Conservation (phyloP, 225 moss, liverwort and hornwort species). For the Polytrichum commune region DNA sequence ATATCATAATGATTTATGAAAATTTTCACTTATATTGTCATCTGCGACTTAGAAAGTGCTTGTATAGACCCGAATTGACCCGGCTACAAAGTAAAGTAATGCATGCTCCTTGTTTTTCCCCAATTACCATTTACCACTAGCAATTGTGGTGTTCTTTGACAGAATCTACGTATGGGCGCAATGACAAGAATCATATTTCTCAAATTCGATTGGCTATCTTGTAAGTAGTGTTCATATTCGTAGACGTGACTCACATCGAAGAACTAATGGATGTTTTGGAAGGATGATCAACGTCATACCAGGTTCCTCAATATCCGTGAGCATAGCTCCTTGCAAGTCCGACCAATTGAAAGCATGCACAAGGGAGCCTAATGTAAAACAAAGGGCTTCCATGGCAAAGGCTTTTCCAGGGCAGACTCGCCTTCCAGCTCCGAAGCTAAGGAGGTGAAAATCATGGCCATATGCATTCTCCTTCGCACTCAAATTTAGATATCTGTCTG, state of each 20-base stretch:
- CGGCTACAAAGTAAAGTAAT: too few species aligned
- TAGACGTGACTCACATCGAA: not conserved
- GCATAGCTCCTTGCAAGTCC: slow-evolving; percentile 2
- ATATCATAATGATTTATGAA: too few species aligned
- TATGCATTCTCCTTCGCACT: slow-evolving; percentile 4
- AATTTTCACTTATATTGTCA: too few species aligned
- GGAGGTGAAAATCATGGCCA: slow-evolving; percentile 13
- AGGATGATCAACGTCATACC: slow-evolving; percentile 12
- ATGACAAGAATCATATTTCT: too few species aligned
- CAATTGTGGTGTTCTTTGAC: too few species aligned
- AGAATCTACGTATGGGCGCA: too few species aligned
- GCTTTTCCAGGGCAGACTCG: slow-evolving; percentile 23
- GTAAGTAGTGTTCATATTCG: too few species aligned
- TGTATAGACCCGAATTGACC: too few species aligned
- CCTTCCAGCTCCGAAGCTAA: slow-evolving; percentile 35
- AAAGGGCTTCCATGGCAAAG: slow-evolving; percentile 19
- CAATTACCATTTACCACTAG: too few species aligned
- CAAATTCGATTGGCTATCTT: too few species aligned
- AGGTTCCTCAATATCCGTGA: slow-evolving; percentile 7
- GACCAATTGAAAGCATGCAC: slow-evolving; percentile 26
- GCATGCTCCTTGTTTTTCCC: too few species aligned
- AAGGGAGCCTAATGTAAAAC: slow-evolving; percentile 13
- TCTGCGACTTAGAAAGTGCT: too few species aligned
- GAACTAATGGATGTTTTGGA: slow-evolving; percentile 12
- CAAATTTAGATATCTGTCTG: slow-evolving; percentile 17